Percentiles rank a stretch among this genome's conserved stretches.
These are phyloP conservation scores for Xylariales sp. DNA, from an alignment of 2,329 filamentous ascomycete genomes.

Conservation along the genomic window DNA sequence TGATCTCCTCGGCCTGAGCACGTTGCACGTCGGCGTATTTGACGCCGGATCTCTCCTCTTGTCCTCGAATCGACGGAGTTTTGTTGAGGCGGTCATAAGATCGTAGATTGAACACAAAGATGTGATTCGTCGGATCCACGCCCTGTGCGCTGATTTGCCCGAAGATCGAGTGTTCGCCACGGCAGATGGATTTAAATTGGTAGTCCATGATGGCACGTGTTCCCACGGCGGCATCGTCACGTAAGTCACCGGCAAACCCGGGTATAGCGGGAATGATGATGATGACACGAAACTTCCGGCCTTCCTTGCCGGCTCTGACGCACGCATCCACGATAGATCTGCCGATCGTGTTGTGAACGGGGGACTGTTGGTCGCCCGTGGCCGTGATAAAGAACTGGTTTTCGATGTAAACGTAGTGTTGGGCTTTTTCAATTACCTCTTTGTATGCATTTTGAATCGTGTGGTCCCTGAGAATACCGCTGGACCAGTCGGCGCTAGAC, in stretches of 20 bases:
- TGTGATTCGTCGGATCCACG: slow-evolving; percentile 80
- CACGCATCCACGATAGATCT: slow-evolving; percentile 91
- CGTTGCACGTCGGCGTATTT: slow-evolving; percentile 88
- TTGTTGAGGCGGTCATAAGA: slow-evolving; percentile 93
- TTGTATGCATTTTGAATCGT: slow-evolving; percentile 89
- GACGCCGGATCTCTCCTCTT: slow-evolving; percentile 84
- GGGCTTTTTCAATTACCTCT: slow-evolving; percentile 84
- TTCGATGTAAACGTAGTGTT: slow-evolving; percentile 97
- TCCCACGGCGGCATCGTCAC: slow-evolving; percentile 83
- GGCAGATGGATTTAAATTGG: slow-evolving; percentile 94
- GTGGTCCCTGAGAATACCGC: slow-evolving; percentile 84
- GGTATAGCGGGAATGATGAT: slow-evolving; percentile 91
- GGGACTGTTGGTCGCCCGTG: slow-evolving; percentile 86
- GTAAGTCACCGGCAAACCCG: slow-evolving; percentile 91
- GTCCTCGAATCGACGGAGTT: slow-evolving; percentile 76
- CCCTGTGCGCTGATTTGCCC: slow-evolving; percentile 79
- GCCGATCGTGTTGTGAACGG: slow-evolving; percentile 89
- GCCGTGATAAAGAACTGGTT: slow-evolving; percentile 99
- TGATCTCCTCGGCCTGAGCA: slow-evolving; percentile 89
- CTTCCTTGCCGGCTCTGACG: slow-evolving; percentile 81
- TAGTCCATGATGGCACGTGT: slow-evolving; percentile 98
- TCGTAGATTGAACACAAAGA: slow-evolving; percentile 94
- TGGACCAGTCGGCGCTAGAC: slow-evolving; percentile 93
- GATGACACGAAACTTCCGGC: slow-evolving; percentile 90
- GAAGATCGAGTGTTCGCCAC: slow-evolving; percentile 91